phyloP scores from a whole-genome alignment of 176 grass and related monocot species.

The Juncus effusus region DNA sequence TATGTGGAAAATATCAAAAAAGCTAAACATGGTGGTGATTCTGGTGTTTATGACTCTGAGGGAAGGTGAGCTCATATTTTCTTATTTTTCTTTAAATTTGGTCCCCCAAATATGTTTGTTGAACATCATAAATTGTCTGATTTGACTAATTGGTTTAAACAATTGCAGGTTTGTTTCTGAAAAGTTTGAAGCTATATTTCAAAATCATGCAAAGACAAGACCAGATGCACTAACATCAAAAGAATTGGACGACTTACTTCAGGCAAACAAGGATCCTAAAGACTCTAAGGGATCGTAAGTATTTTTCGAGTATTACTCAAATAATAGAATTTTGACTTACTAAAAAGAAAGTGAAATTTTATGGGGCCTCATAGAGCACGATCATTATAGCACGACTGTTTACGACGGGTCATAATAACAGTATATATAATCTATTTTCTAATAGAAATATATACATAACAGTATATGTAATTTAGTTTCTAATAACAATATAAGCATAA shows the following conservation, averaged over 20 bases:
- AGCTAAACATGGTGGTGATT: conserved; percentile 62
- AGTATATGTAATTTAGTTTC: no score
- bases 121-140: not conserved
- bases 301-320: not conserved
- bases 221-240: conserved; percentile 41
- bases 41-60: conserved; percentile 63
- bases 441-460: no score
- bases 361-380: no score
- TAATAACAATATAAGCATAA: no score
- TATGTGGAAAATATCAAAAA: conserved; percentile 61
- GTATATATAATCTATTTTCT: no score
- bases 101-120: not conserved
- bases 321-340: not conserved
- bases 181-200: conserved; percentile 72
- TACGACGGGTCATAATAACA: no score
- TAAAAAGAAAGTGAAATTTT: not conserved
- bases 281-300: conserved; percentile 47
- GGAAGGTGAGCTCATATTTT: conserved; percentile 38
- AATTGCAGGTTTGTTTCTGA: conserved; percentile 33
- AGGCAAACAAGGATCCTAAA: conserved; percentile 41
- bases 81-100: not conserved
- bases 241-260: conserved; percentile 50
- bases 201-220: conserved; percentile 46
- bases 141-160: not conserved
- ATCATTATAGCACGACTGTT: no score